Evolutionary conservation across 2,329 filamentous ascomycete species (phyloP), one percentile per base, ranked within the genome.

Genomic region (Penicillium concentricum): DNA sequence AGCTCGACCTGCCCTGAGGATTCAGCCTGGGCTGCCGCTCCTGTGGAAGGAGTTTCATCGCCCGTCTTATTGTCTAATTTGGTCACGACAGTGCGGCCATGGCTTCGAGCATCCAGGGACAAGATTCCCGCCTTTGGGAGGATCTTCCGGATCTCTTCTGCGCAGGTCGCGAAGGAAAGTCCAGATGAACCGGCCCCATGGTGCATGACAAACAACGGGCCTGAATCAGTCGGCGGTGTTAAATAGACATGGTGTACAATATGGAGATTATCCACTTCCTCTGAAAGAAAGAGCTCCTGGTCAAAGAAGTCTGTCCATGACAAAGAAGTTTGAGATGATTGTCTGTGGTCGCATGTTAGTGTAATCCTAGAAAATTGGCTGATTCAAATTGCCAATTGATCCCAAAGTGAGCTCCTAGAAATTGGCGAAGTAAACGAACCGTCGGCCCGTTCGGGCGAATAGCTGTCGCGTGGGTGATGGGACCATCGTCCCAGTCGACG

Each of bases 121-220:
- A 99, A 81, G 39, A 97, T 84, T 1, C 94, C 95, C 3, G 92
- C 90, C 7, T 85, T 81, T 0, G 94, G 91, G 41, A 96, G 79
- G 7, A 85, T 81, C 71, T 88, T 90, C 51, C 87, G 84, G 59
- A 97, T 86, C 71, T 95, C 89, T 43, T 85, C 82, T 2, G 88
- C 86, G 59, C 96, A 86, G 4, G 91, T 81, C 5, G 92, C 92
- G 75, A 97, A 99, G 2, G 92, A 96, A 57, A 97, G 83, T 7
- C 90, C 95, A 0, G 92, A 96, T 4, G 92, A 96, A 16, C 94
- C 94, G 39, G 91, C 94, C 38, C 94, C 94, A 76, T 99, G 94
- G 71, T 99, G 94, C 76, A 90, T 91, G 58, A 97, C 88, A 74
- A 99, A 92, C 5, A 99, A 80, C 0, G 93, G 92, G 0, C 89